A percentile compares a stretch with the other conserved stretches of the same genome.
Conservation (phyloP, 257 asterid species). For the Rehmannia glutinosa region DNA sequence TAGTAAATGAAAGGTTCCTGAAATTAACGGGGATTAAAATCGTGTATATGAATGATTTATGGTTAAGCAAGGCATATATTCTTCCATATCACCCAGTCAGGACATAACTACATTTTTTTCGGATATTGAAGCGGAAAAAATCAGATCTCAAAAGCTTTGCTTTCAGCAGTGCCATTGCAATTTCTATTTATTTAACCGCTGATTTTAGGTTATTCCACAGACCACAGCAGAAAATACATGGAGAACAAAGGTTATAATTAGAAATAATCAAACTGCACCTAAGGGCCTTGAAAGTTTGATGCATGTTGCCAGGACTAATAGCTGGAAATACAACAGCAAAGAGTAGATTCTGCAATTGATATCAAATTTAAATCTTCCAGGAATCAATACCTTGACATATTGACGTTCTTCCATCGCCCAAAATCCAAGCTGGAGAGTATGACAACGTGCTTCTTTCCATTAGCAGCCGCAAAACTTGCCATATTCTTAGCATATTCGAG, state of each 20-base stretch:
- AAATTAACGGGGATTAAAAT: neutral
- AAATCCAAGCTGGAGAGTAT: constrained; percentile 95
- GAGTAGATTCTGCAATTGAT: neutral
- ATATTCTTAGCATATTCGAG: constrained; percentile 77
- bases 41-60: neutral
- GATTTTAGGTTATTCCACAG: neutral
- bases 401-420: constrained; percentile 72
- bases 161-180: neutral
- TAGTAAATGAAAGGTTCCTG: neutral
- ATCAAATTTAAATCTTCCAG: neutral
- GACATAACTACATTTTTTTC: neutral
- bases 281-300: neutral
- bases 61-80: neutral
- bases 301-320: neutral
- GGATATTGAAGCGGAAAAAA: neutral
- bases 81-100: neutral
- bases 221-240: neutral
- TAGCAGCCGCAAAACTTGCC: constrained; percentile 69
- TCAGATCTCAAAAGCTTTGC: neutral
- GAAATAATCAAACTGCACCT: neutral
- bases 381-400: constrained; percentile 66
- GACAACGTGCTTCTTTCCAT: constrained; percentile 62
- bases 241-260: neutral
- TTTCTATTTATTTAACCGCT: neutral
- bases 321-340: neutral